Evolutionary conservation across 1,139 yeast species (phyloP).

Genomic region (Spencermartinsiella ligniputridi): DNA sequence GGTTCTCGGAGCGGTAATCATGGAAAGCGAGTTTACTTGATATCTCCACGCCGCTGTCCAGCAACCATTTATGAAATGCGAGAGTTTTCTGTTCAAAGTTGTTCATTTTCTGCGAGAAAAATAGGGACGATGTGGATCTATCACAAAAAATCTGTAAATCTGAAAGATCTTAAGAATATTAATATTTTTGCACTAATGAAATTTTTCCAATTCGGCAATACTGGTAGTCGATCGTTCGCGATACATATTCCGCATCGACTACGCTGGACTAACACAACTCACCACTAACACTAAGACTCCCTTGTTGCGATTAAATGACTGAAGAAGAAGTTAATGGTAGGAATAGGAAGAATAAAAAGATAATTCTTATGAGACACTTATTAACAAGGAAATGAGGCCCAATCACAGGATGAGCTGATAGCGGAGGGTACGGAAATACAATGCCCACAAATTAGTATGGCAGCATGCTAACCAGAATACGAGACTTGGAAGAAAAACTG

Average conservation of each 20-base stretch:
- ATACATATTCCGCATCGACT: too few species aligned
- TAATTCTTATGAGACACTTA: background rate
- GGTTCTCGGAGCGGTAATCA: constrained; percentile 54
- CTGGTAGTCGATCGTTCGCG: too few species aligned
- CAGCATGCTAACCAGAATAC: constrained; percentile 47
- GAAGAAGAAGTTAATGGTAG: background rate
- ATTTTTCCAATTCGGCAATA: too few species aligned
- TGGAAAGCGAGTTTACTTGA: constrained; percentile 54
- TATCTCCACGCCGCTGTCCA: constrained; percentile 41
- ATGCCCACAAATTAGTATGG: background rate
- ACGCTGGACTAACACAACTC: too few species aligned
- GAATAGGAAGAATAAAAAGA: background rate
- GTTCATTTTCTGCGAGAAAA: constrained; percentile 14
- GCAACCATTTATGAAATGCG: constrained; percentile 53
- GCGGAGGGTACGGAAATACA: constrained; percentile 11
- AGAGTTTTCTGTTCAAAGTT: constrained; percentile 37
- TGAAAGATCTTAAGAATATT: too few species aligned
- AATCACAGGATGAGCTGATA: constrained; percentile 13
- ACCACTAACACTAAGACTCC: too few species aligned
- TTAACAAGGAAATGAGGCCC: background rate
- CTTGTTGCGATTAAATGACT: too few species aligned
- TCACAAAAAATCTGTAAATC: too few species aligned
- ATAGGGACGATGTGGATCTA: background rate
- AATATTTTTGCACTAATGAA: too few species aligned
- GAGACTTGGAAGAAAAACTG: constrained; percentile 91